A percentile compares a stretch with the other conserved stretches of the same genome.
These are phyloP conservation scores for Leavenworthia alabamica DNA, from an alignment of 345 rosid genomes.

Conservation along the genomic window DNA sequence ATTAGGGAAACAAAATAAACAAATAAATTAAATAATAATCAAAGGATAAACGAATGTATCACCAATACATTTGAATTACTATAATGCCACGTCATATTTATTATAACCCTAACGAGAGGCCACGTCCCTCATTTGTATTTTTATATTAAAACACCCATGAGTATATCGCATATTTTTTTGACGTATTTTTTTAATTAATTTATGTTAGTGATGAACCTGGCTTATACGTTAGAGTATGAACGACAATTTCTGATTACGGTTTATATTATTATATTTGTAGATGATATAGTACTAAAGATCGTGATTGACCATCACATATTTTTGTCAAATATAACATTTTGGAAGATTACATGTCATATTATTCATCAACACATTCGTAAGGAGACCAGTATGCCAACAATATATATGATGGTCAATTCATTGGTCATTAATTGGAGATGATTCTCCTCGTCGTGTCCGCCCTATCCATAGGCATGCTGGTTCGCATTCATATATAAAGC, in stretches of 20 bases:
- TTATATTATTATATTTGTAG: constrained; percentile 7
- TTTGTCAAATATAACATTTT: neutral
- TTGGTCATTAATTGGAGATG: constrained; percentile 3
- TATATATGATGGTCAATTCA: neutral
- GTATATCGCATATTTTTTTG: constrained; percentile 1
- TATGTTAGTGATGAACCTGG: constrained; percentile 7
- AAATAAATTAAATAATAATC: neutral
- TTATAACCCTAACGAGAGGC: constrained; percentile 16
- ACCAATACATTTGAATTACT: constrained; percentile 1
- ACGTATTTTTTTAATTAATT: neutral
- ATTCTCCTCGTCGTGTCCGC: constrained; percentile 1
- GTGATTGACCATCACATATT: neutral
- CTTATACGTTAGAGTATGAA: constrained; percentile 25
- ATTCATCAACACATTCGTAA: neutral
- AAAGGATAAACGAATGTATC: constrained; percentile 16
- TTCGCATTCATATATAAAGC: neutral
- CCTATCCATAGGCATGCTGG: neutral
- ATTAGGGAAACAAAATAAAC: neutral
- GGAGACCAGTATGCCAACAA: constrained; percentile 1
- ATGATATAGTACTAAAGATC: neutral
- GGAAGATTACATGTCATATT: neutral
- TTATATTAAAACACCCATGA: constrained; percentile 2
- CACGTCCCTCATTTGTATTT: constrained; percentile 9
- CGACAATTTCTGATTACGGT: constrained; percentile 32
- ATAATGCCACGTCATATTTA: constrained; percentile 15